Evolutionary conservation across 768 basidiomycete genomes (phyloP), one percentile per base, ranked within the genome.

Genomic region (Lactifluus echinatus): DNA sequence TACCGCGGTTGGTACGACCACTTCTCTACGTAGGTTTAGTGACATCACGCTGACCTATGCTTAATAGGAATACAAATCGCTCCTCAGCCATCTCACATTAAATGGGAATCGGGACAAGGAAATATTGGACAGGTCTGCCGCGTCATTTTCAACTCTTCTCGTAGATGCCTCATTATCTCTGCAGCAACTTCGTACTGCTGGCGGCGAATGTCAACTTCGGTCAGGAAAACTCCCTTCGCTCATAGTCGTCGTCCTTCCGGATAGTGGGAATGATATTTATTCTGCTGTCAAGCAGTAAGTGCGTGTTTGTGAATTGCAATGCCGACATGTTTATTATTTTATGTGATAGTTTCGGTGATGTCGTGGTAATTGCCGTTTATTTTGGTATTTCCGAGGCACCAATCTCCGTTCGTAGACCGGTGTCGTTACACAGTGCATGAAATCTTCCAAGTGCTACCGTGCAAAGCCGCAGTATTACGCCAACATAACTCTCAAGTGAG

Each of bases 401-500:
- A 46, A 55, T 29, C 55, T 53, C 45, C 26, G 24, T 53, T 19
- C 15, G 31, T 65, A 85, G 82, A 75, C 78, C 63, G 89, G 89
- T 24, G 81, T 89, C 8, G 82, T 88, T 0, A 91, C 89, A 0
- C 89, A 91, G 60, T 91, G 89, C 66, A 63, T 91, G 64, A 87
- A 87, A 67, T 75, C 75, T 17, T 70, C 67, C 4, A 89, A 89
- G 64, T 86, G 85, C 65, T 76, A 70, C 61, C 72, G 77, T 4
- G 88, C 85, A 0, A 89, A 83, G 57, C 70, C 79, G 0, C 89
- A 91, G 61, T 92, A 90, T 63, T 91, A 76, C 57, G 89, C 89
- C 0, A 92, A 91, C 59, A 84, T 90, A 6, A 82, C 80, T 62
- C 68, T 91, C 31, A 91, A 91, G 88, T 88, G 53, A 63, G 82